Evolutionary conservation across 2,329 filamentous ascomycete species (phyloP), one percentile per base, ranked within the genome.

Genomic region (Fusarium sp.): DNA sequence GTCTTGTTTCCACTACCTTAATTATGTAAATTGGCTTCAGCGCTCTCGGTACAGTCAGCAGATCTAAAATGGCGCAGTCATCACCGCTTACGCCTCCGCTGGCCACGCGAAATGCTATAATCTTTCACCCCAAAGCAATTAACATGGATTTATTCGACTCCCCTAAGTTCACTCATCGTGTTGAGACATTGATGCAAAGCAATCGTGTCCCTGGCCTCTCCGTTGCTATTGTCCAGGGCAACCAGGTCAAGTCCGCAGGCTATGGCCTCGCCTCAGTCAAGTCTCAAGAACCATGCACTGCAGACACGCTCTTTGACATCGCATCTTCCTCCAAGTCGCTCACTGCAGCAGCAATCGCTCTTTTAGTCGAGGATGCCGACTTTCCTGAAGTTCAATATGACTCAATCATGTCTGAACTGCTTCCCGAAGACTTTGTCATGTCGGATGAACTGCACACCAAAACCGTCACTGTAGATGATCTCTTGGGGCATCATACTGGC

Each of bases 291-390:
- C 44, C 44, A 14, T 70, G 66, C 54, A 66, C 54, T 6, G 13
- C 48, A 20, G 61, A 70, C n/a, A 70, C 61, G 3, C 24, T 70
- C 2, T 70, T 70, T 3, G 66, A 70, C 22, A 66, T 70, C 28
- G 68, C 66, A 15, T 70, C 66, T 1, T 70, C 54, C 1, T 70
- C 68, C 1, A 70, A 70, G 14, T 57, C 66, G 2, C 51, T 70
- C 5, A 66, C 66, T 1, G 54, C 54, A 3, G 12, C 38, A 2
- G 54, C 68, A 1, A 26, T 70, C 4, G 14, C 48, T 6, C 11
- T 70, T 6, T 15, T 70, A 9, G 28, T 56, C 1, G 18, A 70
- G 0, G 60, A 66, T 26, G 2, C 34, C 6, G 3, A 32, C 2
- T 54, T 55, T 28, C 36, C 45, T 1, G 26, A 51, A 24, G 8